Percentiles rank a stretch among this genome's conserved stretches.
Evolutionary conservation across 2,329 filamentous ascomycete genomes (phyloP).

Genomic region (Nothopassalora personata): DNA sequence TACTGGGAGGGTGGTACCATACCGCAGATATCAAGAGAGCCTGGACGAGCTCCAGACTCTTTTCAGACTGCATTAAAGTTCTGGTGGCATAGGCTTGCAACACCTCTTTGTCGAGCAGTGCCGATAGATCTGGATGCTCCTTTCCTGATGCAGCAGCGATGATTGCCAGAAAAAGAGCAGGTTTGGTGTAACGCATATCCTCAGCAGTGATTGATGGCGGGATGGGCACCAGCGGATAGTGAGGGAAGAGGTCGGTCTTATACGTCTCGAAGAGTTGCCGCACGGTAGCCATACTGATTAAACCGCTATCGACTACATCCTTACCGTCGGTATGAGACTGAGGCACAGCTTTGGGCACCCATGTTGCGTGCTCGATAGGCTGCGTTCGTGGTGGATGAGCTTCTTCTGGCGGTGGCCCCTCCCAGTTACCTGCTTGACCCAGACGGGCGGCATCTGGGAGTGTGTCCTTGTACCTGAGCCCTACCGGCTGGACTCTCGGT

Average conservation of each 20-base stretch:
- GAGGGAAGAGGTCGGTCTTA: conserved; percentile 54
- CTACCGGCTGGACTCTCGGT: conserved; percentile 1
- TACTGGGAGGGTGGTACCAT: conserved; percentile 47
- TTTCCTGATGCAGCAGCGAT: conserved; percentile 59
- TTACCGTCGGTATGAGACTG: conserved; percentile 12
- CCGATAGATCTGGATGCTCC: conserved; percentile 45
- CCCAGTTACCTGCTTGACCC: conserved; percentile 3
- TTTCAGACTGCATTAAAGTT: conserved; percentile 47
- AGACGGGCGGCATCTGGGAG: background rate
- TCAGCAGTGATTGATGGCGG: conserved; percentile 49
- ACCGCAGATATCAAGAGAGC: conserved; percentile 45
- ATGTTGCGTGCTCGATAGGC: conserved; percentile 1
- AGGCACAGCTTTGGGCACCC: conserved; percentile 9
- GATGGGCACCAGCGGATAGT: conserved; percentile 60
- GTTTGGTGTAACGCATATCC: conserved; percentile 55
- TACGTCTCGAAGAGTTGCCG: conserved; percentile 55
- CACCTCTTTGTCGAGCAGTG: conserved; percentile 44
- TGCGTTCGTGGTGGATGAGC: background rate
- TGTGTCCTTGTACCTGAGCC: conserved; percentile 12
- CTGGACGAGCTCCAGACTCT: conserved; percentile 49
- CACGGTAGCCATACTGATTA: conserved; percentile 54
- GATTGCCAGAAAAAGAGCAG: conserved; percentile 64
- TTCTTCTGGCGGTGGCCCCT: background rate
- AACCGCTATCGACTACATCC: conserved; percentile 52
- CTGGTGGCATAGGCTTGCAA: conserved; percentile 45